These are phyloP conservation scores for Vaccinium myrtillus DNA, from an alignment of 148 eudicot species.

Conservation along the genomic window DNA sequence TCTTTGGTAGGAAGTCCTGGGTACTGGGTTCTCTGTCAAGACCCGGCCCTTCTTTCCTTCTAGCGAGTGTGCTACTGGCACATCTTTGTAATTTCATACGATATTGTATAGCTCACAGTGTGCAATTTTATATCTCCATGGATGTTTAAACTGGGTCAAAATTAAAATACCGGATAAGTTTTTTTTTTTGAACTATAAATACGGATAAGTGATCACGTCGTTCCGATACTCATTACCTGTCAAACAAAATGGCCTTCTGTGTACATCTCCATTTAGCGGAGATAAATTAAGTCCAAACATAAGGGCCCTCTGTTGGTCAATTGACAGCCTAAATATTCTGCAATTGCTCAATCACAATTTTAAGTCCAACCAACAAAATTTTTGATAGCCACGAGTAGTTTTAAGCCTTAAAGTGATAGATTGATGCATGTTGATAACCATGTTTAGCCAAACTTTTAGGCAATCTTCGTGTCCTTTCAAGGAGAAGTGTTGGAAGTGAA, in stretches of 20 bases:
- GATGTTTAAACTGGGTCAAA: too few species aligned
- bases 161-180: too few species aligned
- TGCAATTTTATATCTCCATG: too few species aligned
- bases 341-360: background rate
- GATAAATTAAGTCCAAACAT: background rate
- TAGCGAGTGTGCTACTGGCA: background rate
- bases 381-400: background rate
- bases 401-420: background rate
- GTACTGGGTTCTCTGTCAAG: background rate
- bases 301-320: background rate
- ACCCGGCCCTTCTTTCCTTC: background rate
- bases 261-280: too few species aligned
- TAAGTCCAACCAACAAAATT: background rate
- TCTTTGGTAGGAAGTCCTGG: background rate
- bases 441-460: background rate
- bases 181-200: too few species aligned
- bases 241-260: too few species aligned
- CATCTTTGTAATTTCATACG: too few species aligned
- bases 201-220: too few species aligned
- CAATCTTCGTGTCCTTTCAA: background rate
- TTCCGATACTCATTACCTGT: too few species aligned
- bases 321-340: background rate
- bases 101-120: too few species aligned
- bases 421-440: background rate
- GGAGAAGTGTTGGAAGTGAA: background rate